Evolutionary conservation across 2,329 filamentous ascomycete genomes (phyloP), one percentile per base, ranked within the genome.

Genomic region (Botrytis cinerea): DNA sequence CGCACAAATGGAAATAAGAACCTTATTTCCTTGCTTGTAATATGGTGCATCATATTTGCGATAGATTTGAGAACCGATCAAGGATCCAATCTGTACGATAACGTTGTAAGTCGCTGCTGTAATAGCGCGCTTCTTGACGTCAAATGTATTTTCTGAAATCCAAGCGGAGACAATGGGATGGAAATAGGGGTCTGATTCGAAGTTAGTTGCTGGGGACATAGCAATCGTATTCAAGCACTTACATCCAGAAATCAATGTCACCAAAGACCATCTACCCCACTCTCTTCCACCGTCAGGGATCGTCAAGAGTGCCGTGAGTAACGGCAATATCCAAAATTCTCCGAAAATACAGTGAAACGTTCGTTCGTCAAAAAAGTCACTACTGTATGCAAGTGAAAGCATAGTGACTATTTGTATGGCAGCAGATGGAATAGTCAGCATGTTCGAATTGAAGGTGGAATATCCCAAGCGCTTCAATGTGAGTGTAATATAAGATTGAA

Each of bases 41-140:
- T 83, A 80, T 0, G 87, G 87, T 16, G 74, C 68, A 76, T 87
- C 86, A 40, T 84, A 81, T 8, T 84, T 80, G 3, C 85, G 81
- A 74, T 87, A 87, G 25, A 78, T 74, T 35, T 79, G 77, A 20
- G 76, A 70, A 16, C 73, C 72, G 20, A 77, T 83, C 48, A 86
- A 82, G 2, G 79, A 81, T 35, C 81, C 80, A 0, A 82, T 80
- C 75, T 86, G 85, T 4, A 84, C 82, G 57, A 82, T 83, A 83
- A 86, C 86, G 78, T 91, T 91, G 80, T 91, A 92, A 28, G 89
- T 80, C 0, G 88, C 89, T 0, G 88, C 87, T 0, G 87, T 87
- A 1, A 92, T 88, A 1, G 90, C 88, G 12, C 90, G 83, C 14
- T 87, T 88, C 18, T 89, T 84, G 18, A 92, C 89, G 2, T 86